These are phyloP conservation scores for Asterophora lycoperdoides DNA, from an alignment of 768 basidiomycete genomes.

Conservation along the genomic window DNA sequence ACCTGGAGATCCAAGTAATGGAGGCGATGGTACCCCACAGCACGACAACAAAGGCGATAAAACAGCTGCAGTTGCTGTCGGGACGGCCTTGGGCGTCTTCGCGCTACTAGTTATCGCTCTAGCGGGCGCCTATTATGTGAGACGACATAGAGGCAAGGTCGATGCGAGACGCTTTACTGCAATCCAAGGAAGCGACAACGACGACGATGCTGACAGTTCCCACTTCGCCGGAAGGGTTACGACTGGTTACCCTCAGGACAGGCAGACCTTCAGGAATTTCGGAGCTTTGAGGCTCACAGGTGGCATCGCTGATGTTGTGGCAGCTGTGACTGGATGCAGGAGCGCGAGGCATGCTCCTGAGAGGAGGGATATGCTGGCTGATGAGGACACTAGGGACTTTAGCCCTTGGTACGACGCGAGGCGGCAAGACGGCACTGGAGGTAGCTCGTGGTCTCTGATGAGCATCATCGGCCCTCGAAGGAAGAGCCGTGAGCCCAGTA, in stretches of 20 bases:
- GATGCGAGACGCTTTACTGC: slow-evolving; percentile 28
- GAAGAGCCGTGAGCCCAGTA: slow-evolving; percentile 39
- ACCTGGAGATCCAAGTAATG: slow-evolving; percentile 14
- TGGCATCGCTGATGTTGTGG: slow-evolving; percentile 27
- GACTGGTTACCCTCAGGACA: slow-evolving; percentile 18
- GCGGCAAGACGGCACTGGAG: slow-evolving; percentile 36
- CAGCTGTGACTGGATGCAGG: slow-evolving; percentile 23
- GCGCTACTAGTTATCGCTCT: slow-evolving; percentile 46
- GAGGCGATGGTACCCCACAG: slow-evolving; percentile 13
- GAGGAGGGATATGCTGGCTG: slow-evolving; percentile 71
- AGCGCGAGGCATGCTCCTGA: slow-evolving; percentile 23
- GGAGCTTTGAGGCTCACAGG: slow-evolving; percentile 14
- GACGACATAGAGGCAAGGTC: slow-evolving; percentile 25
- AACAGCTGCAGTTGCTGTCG: slow-evolving; percentile 53
- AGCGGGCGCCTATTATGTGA: slow-evolving; percentile 41
- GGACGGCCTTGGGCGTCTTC: slow-evolving; percentile 56
- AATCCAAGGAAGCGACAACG: slow-evolving; percentile 29
- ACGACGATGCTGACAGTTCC: slow-evolving; percentile 27
- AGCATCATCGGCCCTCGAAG: slow-evolving; percentile 37
- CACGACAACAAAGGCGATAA: slow-evolving; percentile 14
- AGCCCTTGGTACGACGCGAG: slow-evolving; percentile 33
- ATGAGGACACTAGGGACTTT: slow-evolving; percentile 65
- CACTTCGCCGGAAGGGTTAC: slow-evolving; percentile 31
- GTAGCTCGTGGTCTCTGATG: slow-evolving; percentile 53
- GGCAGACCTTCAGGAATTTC: slow-evolving; percentile 1